A percentile compares a stretch with the other conserved stretches of the same genome.
Evolutionary conservation across 2,329 filamentous ascomycete genomes (phyloP).

Genomic region (Myotisia sp.): DNA sequence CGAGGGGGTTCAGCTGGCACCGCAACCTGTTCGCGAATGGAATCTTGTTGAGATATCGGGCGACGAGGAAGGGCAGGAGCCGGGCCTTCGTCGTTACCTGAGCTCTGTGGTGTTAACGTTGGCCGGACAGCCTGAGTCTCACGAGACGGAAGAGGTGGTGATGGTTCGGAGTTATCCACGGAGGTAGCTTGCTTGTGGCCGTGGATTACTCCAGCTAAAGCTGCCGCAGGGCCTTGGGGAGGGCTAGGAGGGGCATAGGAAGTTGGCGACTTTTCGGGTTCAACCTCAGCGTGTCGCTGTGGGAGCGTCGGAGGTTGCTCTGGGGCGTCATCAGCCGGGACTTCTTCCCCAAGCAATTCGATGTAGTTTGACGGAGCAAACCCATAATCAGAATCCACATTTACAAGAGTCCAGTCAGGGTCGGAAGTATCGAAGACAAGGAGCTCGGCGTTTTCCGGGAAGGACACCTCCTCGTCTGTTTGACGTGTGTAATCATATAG

Average conservation of each 20-base stretch:
- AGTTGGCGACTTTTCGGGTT: constrained; percentile 33
- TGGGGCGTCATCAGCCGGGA: constrained; percentile 30
- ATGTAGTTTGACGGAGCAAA: constrained; percentile 97
- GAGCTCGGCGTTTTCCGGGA: constrained; percentile 72
- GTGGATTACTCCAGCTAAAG: constrained; percentile 38
- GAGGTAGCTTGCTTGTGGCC: constrained; percentile 25
- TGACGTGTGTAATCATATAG: constrained; percentile 96
- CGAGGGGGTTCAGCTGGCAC: constrained; percentile 35
- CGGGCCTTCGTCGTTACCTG: constrained; percentile 48
- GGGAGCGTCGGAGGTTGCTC: constrained; percentile 15
- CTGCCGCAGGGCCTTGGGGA: constrained; percentile 43
- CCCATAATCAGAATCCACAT: constrained; percentile 69
- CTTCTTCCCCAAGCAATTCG: constrained; percentile 43
- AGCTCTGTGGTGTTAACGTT: constrained; percentile 51
- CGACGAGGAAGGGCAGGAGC: constrained; percentile 50
- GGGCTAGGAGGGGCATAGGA: constrained; percentile 22
- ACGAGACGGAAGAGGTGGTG: constrained; percentile 22
- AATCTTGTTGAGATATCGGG: constrained; percentile 49
- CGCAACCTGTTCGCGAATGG: constrained; percentile 42
- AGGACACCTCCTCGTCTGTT: constrained; percentile 94
- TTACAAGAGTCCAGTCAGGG: constrained; percentile 91
- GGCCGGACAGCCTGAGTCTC: constrained; percentile 33
- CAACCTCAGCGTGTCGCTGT: constrained; percentile 18
- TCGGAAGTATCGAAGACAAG: constrained; percentile 82
- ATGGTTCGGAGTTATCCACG: constrained; percentile 17